These are phyloP conservation scores for Russula sp. DNA, from an alignment of 768 basidiomycete species.

Conservation along the genomic window DNA sequence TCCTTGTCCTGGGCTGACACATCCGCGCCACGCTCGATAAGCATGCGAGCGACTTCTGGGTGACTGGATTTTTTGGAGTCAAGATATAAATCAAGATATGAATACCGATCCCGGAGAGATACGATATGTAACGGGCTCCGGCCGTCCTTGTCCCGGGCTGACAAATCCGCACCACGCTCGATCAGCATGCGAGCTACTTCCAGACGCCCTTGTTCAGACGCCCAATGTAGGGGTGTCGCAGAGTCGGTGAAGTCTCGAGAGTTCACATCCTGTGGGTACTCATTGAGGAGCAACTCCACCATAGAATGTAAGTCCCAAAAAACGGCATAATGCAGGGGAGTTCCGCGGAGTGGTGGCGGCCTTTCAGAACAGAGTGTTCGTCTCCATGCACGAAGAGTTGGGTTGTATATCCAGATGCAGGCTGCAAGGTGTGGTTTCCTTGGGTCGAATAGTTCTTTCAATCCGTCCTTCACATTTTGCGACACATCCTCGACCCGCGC, in stretches of 20 bases:
- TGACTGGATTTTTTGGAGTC: no score
- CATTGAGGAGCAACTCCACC: conserved; percentile 57
- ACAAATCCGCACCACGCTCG: background rate
- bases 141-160: no score
- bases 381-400: background rate
- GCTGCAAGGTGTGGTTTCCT: background rate
- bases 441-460: background rate
- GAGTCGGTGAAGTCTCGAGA: background rate
- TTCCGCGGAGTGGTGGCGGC: background rate
- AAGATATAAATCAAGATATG: no score
- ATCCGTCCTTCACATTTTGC: background rate
- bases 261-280: background rate
- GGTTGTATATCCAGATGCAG: background rate
- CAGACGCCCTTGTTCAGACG: background rate
- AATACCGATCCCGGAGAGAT: no score
- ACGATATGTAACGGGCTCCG: background rate
- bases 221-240: background rate
- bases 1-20: no score
- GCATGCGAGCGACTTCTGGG: no score
- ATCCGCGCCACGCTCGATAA: no score
- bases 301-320: background rate
- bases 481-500: background rate
- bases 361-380: no score
- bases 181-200: background rate
- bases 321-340: background rate